Evolutionary conservation across 179 eudicot genomes (phyloP), one percentile per base, ranked within the genome.

Genomic region (Patellifolia procumbens): DNA sequence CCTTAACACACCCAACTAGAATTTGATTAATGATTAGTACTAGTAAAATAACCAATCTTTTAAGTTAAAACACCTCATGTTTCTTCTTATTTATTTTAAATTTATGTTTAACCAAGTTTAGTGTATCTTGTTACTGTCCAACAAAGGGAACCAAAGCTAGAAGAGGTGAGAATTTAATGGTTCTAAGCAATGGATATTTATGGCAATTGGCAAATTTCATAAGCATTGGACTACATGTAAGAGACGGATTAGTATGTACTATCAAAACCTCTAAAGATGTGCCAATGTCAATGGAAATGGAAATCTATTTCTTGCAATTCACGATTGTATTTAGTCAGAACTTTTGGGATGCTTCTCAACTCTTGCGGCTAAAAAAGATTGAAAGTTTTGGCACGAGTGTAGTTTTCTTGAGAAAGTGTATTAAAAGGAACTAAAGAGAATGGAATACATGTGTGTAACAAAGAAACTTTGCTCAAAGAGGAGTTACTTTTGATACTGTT

Each of bases 401-500:
- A 56, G 39, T 70, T 37, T 70, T 65, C 29, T 55, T 79, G 58
- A 72, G 59, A 55, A 74, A 62, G 74, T 35, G 52, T 48, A 56
- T 32, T 34, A 66, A 68, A 51, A 58, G 68, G 69, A 80, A 55
- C 35, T 11, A 29, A 63, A 19, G 19, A 60, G 70, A 73, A 81
- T 32, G 65, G 73, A 35, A 66, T 58, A 67, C 87, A 81, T 77
- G 86, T 83, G 83, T 81, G 68, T 55, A 60, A 59, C 66, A 78
- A 75, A 77, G 73, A 73, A 60, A 76, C 80, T 80, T 83, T 83
- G 75, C 63, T 37, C 61, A 84, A 79, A 79, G 81, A 49, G 68
- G n/a, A 69, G 5, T 29, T 55, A 77, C 61, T 75, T 79, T 81
- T 31, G 13, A 35, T 22, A 19, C 24, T 32, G 48, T 22, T 37